phyloP scores from a whole-genome alignment of 2,329 filamentous ascomycete species.

The Cylindrodendrum hubeiense region DNA sequence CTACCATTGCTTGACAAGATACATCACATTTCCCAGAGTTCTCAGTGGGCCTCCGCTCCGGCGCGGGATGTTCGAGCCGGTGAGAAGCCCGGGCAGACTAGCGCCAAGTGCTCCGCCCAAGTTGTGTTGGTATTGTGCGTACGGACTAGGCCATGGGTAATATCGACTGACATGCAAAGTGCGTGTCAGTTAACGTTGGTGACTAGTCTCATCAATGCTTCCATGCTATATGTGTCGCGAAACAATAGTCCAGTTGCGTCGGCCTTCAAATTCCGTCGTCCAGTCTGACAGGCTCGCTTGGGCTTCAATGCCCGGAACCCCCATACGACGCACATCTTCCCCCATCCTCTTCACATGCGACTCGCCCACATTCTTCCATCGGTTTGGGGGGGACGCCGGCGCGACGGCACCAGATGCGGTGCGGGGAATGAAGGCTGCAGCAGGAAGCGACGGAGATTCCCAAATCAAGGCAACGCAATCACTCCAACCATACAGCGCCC shows the following conservation, averaged over 20 bases:
- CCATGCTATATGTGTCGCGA: constrained; percentile 10
- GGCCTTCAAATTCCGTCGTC: constrained; percentile 17
- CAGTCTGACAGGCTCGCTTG: constrained; percentile 21
- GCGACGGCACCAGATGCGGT: constrained; percentile 24
- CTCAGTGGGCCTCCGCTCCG: constrained; percentile 1
- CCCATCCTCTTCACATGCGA: constrained; percentile 26
- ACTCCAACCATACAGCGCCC: constrained; percentile 14
- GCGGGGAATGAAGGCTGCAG: constrained; percentile 25
- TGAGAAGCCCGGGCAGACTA: constrained; percentile 1
- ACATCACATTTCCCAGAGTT: constrained; percentile 1
- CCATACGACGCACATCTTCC: constrained; percentile 17
- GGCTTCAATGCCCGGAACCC: constrained; percentile 20
- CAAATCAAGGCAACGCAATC: constrained; percentile 23
- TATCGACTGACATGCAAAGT: constrained; percentile 21
- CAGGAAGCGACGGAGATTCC: constrained; percentile 27
- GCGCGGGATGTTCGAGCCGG: not conserved
- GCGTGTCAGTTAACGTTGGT: constrained; percentile 15
- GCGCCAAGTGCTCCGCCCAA: not conserved
- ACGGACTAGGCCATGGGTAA: not conserved
- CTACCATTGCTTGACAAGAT: not conserved
- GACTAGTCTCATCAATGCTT: constrained; percentile 19
- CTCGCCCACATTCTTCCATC: constrained; percentile 16
- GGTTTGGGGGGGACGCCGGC: constrained; percentile 19
- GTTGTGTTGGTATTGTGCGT: not conserved
- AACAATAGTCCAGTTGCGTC: constrained; percentile 13